Percentiles rank a stretch among this genome's conserved stretches.
phyloP scores from a whole-genome alignment of 192 early-diverging fungal species.

The Geosiphon pyriformis region DNA sequence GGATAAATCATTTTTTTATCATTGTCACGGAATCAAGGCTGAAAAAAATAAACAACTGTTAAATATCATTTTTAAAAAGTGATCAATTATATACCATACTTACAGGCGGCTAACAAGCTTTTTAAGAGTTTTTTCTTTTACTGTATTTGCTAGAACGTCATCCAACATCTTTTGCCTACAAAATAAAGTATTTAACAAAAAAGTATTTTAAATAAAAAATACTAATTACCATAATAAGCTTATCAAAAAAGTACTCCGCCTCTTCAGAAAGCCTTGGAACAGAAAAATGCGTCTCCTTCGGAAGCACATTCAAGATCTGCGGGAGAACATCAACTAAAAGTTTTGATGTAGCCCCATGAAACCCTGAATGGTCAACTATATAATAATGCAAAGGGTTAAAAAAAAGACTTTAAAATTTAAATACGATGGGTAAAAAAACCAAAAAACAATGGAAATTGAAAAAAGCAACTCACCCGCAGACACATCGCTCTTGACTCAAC shows the following conservation, averaged over 20 bases:
- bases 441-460: slow-evolving; percentile 14
- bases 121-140: slow-evolving; percentile 8
- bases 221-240: slow-evolving; percentile 17
- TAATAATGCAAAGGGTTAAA: slow-evolving; percentile 17
- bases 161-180: slow-evolving; percentile 15
- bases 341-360: slow-evolving; percentile 21
- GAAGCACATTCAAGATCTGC: slow-evolving; percentile 1
- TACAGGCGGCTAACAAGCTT: slow-evolving; percentile 6
- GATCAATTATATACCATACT: too few species aligned
- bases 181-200: not conserved
- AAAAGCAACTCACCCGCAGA: slow-evolving; percentile 12
- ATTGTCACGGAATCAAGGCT: not conserved
- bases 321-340: not conserved
- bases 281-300: not conserved
- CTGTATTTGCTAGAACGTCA: slow-evolving; percentile 3
- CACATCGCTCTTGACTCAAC: not conserved
- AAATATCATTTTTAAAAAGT: too few species aligned
- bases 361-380: slow-evolving; percentile 24
- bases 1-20: not conserved
- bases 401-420: slow-evolving; percentile 5
- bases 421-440: slow-evolving; percentile 6
- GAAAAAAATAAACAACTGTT: not conserved
- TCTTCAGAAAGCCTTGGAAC: slow-evolving; percentile 8
- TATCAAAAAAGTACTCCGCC: slow-evolving; percentile 13
- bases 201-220: not conserved